Evolutionary conservation across 1,139 yeast genomes (phyloP), one percentile per base, ranked within the genome.

Genomic region (Saccharomyces pastorianus): DNA sequence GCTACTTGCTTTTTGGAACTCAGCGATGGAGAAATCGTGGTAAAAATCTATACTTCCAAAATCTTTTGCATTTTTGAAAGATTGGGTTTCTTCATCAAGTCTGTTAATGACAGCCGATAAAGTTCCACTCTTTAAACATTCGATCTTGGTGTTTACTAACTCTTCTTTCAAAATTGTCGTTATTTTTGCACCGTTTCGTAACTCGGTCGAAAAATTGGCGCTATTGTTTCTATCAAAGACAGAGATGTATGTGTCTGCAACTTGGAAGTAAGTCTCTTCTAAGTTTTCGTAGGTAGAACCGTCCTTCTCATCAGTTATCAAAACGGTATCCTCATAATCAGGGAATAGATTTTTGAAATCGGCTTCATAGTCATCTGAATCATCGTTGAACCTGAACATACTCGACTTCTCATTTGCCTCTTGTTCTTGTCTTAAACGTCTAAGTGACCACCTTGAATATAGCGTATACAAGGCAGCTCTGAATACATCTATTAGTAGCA

Each of bases 261-360:
- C 20, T 17, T 17, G 20, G 20, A 17, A 17, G 20, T 17, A 17
- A 17, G 2, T 17, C 2, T 17, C 20, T 2, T 17, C 20, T 17
- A 17, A 2, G 20, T 17, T 17, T 17, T 17, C 20, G 20, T 17
- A 17, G 2, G 20, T 17, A 17, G 20, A 17, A 17, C 20, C 59
- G 14, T 57, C 52, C 0, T 55, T 55, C 9, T 70, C 73, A 8
- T 71, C 64, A 31, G 77, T 81, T 53, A 82, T 46, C n/a, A 61
- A 51, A 26, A 65, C 64, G 3, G 80, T 72, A 3, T 85, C 88
- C 50, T 89, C 96, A 62, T 81, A 89, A 64, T 89, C 96, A 0
- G 98, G 98, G 77, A 93, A 93, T 71, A 91, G 70, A 28, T 69
- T 67, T 63, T 74, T 79, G 71, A 91, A 88, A 54, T 90, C 97